Conservation (phyloP, 2,329 filamentous ascomycete genomes). For the Cytospora schulzeri region DNA sequence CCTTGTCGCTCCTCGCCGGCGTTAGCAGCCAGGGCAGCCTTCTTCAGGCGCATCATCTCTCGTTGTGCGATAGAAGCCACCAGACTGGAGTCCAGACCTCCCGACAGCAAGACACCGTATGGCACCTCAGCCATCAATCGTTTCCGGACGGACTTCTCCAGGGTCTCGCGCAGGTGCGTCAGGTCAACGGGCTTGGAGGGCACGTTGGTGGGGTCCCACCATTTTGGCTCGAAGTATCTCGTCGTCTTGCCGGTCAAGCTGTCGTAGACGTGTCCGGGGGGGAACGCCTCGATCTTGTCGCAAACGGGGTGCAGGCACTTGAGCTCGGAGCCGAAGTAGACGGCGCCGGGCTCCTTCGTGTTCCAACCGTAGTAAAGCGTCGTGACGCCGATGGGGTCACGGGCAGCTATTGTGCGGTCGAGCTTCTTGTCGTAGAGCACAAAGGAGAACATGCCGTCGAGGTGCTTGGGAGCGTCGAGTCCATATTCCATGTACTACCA, state of each 20-base stretch:
- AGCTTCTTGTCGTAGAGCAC: constrained; percentile 95
- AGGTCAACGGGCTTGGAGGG: constrained; percentile 82
- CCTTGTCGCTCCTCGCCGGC: constrained; percentile 43
- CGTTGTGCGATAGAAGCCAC: constrained; percentile 94
- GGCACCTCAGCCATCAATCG: constrained; percentile 98
- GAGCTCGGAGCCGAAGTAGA: constrained; percentile 96
- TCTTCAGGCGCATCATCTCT: constrained; percentile 78
- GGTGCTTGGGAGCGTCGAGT: constrained; percentile 85
- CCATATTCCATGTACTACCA: constrained; percentile 86
- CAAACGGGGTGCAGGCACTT: constrained; percentile 93
- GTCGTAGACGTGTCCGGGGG: constrained; percentile 94
- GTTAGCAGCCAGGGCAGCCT: constrained; percentile 59
- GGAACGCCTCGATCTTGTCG: constrained; percentile 93
- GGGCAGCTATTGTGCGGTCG: constrained; percentile 88
- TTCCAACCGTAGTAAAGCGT: constrained; percentile 96
- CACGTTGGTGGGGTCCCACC: constrained; percentile 83
- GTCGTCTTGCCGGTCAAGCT: constrained; percentile 84
- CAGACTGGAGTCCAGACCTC: constrained; percentile 92
- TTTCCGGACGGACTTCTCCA: constrained; percentile 93
- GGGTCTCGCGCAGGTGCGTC: constrained; percentile 75
- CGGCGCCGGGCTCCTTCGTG: constrained; percentile 76
- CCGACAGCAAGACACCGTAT: constrained; percentile 93
- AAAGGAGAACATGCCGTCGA: constrained; percentile 99
- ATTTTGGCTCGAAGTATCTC: constrained; percentile 87
- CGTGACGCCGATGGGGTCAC: constrained; percentile 95